Conservation (phyloP, 352 stramenopile genomes). For the Globisporangium orthogonon region DNA sequence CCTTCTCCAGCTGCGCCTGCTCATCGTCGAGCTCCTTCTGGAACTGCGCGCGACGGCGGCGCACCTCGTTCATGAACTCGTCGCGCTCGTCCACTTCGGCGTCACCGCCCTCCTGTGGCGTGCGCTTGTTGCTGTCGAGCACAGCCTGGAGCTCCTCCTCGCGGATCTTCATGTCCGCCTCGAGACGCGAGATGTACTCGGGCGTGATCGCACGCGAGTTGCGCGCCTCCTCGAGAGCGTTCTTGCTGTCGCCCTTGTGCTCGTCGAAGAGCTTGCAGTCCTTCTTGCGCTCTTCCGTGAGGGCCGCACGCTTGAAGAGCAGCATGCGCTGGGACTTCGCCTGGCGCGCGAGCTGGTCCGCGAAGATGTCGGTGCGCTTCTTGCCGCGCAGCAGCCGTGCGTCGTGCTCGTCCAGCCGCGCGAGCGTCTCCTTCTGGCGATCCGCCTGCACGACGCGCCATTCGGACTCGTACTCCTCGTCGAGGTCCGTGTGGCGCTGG, state of each 20-base stretch:
- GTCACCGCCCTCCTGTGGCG: conserved; percentile 65
- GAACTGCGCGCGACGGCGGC: conserved; percentile 66
- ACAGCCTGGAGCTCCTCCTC: conserved; percentile 66
- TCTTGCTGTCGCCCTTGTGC: conserved; percentile 82
- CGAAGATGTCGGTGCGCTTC: conserved; percentile 83
- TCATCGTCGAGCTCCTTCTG: conserved; percentile 83
- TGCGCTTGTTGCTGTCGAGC: conserved; percentile 83
- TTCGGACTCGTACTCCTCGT: conserved; percentile 82
- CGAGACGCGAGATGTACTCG: conserved; percentile 77
- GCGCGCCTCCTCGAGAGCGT: conserved; percentile 59
- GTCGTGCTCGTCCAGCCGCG: conserved; percentile 61
- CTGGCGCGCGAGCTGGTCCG: conserved; percentile 71
- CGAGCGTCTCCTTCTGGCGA: conserved; percentile 54
- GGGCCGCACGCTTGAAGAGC: conserved; percentile 78
- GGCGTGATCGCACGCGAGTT: conserved; percentile 72
- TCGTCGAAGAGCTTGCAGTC: conserved; percentile 79
- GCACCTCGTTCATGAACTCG: conserved; percentile 87
- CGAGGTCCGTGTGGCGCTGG: conserved; percentile 60
- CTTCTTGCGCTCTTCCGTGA: conserved; percentile 80
- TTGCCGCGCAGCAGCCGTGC: conserved; percentile 65
- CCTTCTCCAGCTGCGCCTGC: conserved; percentile 60
- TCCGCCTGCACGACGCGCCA: conserved; percentile 70
- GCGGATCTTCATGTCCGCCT: conserved; percentile 84
- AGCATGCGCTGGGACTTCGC: conserved; percentile 82
- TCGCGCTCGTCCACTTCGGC: conserved; percentile 72